phyloP scores from a whole-genome alignment of 495 filamentous ascomycete genomes.

The Daldinia bambusicola region DNA sequence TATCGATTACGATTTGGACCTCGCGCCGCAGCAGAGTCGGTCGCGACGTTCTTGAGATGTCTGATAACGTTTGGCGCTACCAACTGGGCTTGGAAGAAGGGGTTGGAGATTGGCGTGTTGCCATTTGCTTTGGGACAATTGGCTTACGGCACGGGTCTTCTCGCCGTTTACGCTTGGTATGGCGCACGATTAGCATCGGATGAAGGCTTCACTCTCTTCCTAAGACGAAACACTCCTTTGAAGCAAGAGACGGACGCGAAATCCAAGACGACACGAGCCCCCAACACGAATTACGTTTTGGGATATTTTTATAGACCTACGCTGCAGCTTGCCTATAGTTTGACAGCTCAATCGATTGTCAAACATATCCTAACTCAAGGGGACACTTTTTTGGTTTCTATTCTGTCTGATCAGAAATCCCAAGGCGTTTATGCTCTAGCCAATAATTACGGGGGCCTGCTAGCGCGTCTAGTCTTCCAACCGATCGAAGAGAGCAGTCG shows the following conservation, averaged over 20 bases:
- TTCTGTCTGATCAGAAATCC: constrained; percentile 75
- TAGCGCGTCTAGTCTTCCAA: constrained; percentile 92
- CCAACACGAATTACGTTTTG: constrained; percentile 58
- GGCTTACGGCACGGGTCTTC: constrained; percentile 74
- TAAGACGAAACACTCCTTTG: constrained; percentile 38
- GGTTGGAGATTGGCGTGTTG: constrained; percentile 72
- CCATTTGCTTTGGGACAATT: constrained; percentile 91
- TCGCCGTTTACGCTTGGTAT: constrained; percentile 70
- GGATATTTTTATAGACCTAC: constrained; percentile 74
- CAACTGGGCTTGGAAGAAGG: constrained; percentile 62
- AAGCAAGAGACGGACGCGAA: constrained; percentile 13
- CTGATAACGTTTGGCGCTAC: constrained; percentile 72
- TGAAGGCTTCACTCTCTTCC: constrained; percentile 68
- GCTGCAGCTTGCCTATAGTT: constrained; percentile 72
- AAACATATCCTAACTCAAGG: constrained; percentile 96
- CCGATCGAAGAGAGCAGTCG: constrained; percentile 93
- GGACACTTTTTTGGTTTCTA: constrained; percentile 85
- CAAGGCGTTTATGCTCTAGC: constrained; percentile 96
- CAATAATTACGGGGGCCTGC: constrained; percentile 90
- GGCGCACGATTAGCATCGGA: constrained; percentile 55
- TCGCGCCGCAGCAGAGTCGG: constrained; percentile 80
- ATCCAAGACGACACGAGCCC: constrained; percentile 5
- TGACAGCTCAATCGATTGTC: constrained; percentile 86
- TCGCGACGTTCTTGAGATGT: constrained; percentile 81
- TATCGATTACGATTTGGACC: constrained; percentile 80